Evolutionary conservation across 345 rosid species (phyloP).

Genomic region (Hypericum androsaemum): DNA sequence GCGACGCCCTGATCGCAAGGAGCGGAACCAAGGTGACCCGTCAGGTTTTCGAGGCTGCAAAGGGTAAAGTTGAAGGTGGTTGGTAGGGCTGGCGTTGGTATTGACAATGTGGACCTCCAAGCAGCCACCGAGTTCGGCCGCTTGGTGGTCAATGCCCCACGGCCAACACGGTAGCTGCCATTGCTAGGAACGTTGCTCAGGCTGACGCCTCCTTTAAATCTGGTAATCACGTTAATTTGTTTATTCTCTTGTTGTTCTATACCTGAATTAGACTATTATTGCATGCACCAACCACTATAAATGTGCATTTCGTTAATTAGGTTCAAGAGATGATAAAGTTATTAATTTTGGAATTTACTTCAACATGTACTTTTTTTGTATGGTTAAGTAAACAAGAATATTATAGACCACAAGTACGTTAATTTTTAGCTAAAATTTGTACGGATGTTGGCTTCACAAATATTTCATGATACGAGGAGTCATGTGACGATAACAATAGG

Average conservation of each 20-base stretch:
- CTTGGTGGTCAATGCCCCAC: slow-evolving; percentile 3
- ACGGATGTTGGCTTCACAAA: too few relatives aligned
- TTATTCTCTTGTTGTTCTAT: background rate
- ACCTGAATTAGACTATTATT: too few relatives aligned
- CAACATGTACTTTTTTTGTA: too few relatives aligned
- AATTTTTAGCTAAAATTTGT: too few relatives aligned
- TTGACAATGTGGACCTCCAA: slow-evolving; percentile 2
- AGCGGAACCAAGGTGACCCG: slow-evolving; percentile 4
- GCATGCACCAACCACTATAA: too few relatives aligned
- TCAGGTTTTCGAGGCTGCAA: slow-evolving; percentile 2
- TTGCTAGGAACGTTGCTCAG: slow-evolving; percentile 2
- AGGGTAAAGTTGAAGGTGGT: slow-evolving; percentile 3
- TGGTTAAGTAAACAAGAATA: too few relatives aligned
- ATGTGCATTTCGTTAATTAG: too few relatives aligned
- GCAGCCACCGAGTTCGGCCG: slow-evolving; percentile 1
- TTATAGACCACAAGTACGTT: too few relatives aligned
- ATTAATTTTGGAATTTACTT: too few relatives aligned
- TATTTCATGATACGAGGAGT: too few relatives aligned
- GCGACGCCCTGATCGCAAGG: slow-evolving; percentile 4
- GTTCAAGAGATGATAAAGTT: too few relatives aligned
- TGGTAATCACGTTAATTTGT: background rate
- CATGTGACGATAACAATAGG: too few relatives aligned
- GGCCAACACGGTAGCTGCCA: background rate
- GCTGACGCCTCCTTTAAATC: slow-evolving; percentile 4
- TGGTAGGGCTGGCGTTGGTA: slow-evolving; percentile 2